phyloP scores from a whole-genome alignment of 2,329 filamentous ascomycete species.

The Hyphodiscus sp. region DNA sequence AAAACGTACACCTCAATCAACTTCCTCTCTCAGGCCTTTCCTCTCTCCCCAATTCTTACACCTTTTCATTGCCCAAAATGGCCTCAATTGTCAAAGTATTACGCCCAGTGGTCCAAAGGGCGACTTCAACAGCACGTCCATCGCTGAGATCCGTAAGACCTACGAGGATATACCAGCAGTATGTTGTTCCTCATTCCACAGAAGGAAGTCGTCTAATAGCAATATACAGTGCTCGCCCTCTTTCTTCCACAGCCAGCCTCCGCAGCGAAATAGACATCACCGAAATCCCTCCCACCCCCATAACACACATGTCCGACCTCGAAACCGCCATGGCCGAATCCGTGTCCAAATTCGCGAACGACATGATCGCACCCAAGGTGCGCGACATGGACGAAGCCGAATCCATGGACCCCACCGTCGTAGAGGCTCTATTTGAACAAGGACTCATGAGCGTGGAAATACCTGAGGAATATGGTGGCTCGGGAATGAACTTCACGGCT shows the following conservation, averaged over 20 bases:
- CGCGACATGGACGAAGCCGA: constrained; percentile 98
- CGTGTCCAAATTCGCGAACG: constrained; percentile 84
- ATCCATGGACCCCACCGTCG: constrained; percentile 78
- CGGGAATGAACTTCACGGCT: constrained; percentile 97
- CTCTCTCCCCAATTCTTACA: not conserved
- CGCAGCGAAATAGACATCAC: constrained; percentile 58
- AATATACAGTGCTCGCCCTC: constrained; percentile 38
- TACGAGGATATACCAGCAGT: constrained; percentile 37
- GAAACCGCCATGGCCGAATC: constrained; percentile 85
- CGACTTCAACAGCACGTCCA: constrained; percentile 32
- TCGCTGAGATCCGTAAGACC: constrained; percentile 33
- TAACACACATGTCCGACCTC: constrained; percentile 85
- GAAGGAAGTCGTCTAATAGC: constrained; percentile 4
- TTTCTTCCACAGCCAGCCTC: constrained; percentile 54
- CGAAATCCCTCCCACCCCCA: constrained; percentile 81
- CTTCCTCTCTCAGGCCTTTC: not conserved
- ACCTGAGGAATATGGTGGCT: constrained; percentile 91
- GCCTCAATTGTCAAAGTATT: constrained; percentile 40
- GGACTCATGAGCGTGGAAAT: constrained; percentile 97
- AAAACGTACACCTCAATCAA: not conserved
- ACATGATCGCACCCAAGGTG: constrained; percentile 82
- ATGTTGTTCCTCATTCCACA: constrained; percentile 6
- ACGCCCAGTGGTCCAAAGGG: constrained; percentile 37
- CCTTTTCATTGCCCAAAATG: constrained; percentile 31
- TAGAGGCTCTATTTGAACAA: constrained; percentile 95